A percentile compares a stretch with the other conserved stretches of the same genome.
phyloP scores from a whole-genome alignment of 2,329 filamentous ascomycete genomes.

The Pseudogymnoascus sp. region DNA sequence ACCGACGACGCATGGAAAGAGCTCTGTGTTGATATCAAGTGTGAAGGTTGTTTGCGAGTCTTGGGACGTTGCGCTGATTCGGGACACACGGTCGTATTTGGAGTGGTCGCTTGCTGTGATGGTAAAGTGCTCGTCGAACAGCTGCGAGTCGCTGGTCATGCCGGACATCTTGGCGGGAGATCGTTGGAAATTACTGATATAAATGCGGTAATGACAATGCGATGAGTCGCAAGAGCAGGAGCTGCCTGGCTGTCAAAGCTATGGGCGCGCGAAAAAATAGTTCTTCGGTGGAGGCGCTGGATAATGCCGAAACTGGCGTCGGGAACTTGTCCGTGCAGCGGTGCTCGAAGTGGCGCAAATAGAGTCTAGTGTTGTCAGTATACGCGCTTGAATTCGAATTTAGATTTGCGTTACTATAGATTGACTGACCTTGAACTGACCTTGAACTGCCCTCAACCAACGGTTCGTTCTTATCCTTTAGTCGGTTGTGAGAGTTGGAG shows the following conservation, averaged over 20 bases:
- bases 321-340: not conserved
- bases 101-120: constrained; percentile 70
- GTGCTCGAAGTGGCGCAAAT: not conserved
- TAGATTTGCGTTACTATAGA: not conserved
- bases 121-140: constrained; percentile 89
- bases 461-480: not conserved
- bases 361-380: not conserved
- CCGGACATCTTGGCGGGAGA: constrained; percentile 2
- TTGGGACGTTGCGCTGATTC: constrained; percentile 67
- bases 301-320: not conserved
- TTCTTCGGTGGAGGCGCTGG: not conserved
- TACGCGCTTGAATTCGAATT: not conserved
- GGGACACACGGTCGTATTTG: constrained; percentile 93
- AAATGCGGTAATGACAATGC: not conserved
- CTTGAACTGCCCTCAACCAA: not conserved
- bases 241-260: not conserved
- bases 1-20: constrained; percentile 69
- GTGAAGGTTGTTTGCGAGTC: constrained; percentile 70
- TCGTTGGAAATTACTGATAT: not conserved
- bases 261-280: not conserved
- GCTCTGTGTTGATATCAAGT: constrained; percentile 89
- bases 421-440: constrained; percentile 2
- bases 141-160: constrained; percentile 70
- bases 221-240: not conserved
- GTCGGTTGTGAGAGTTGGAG: constrained; percentile 7